These are phyloP conservation scores for Septoria petroselini DNA, from an alignment of 2,329 filamentous ascomycete species.

Conservation along the genomic window DNA sequence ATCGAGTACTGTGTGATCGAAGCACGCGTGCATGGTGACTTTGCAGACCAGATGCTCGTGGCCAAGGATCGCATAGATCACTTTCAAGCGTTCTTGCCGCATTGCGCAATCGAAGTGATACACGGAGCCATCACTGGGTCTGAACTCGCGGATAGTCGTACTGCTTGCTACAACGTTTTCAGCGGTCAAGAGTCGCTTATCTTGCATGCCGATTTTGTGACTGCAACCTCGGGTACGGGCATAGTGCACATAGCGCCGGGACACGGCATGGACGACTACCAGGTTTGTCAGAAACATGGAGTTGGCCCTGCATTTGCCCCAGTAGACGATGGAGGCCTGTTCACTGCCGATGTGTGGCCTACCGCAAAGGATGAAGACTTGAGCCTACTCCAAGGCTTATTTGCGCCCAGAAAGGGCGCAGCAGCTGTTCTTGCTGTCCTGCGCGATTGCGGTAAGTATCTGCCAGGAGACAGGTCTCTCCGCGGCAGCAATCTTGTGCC, in stretches of 20 bases:
- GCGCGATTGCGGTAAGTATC: constrained; percentile 37
- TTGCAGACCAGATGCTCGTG: constrained; percentile 58
- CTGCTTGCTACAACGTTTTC: constrained; percentile 34
- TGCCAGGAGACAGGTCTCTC: constrained; percentile 9
- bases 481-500: constrained; percentile 54
- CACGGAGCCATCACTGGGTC: constrained; percentile 60
- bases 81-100: constrained; percentile 50
- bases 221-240: constrained; percentile 83
- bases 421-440: constrained; percentile 68
- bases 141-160: constrained; percentile 54
- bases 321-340: constrained; percentile 75
- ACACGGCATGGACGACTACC: constrained; percentile 95
- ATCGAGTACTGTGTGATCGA: constrained; percentile 61
- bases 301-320: constrained; percentile 72
- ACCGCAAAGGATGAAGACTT: constrained; percentile 44
- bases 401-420: constrained; percentile 69
- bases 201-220: constrained; percentile 84
- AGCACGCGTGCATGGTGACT: constrained; percentile 1
- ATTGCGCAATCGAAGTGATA: constrained; percentile 46
- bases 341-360: constrained; percentile 76
- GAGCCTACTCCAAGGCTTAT: constrained; percentile 61
- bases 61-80: constrained; percentile 67
- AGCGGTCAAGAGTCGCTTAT: constrained; percentile 57
- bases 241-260: constrained; percentile 94
- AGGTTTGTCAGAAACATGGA: constrained; percentile 67